Evolutionary conservation across 2,329 filamentous ascomycete genomes (phyloP).

Genomic region (Penicillium sp.): DNA sequence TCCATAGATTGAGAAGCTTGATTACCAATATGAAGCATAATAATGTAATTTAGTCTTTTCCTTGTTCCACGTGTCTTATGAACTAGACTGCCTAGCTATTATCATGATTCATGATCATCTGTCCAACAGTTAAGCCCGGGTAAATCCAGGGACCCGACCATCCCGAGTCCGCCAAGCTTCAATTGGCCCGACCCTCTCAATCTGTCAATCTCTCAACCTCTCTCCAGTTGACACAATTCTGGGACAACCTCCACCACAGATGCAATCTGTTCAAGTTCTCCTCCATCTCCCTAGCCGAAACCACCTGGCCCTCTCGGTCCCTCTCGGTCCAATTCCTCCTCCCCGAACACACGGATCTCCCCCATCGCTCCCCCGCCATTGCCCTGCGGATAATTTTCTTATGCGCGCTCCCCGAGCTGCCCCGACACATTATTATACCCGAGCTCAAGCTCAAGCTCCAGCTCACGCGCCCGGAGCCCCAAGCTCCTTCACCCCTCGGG

Average conservation of each 20-base stretch:
- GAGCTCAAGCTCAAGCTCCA: conserved; percentile 13
- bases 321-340: conserved; percentile 15
- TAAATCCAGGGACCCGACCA: conserved; percentile 16
- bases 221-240: background rate
- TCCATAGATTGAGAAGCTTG: background rate
- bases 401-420: conserved; percentile 13
- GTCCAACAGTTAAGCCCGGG: conserved; percentile 7
- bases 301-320: background rate
- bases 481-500: conserved; percentile 9
- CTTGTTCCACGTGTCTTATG: background rate
- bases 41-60: background rate
- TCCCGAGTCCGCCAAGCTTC: background rate
- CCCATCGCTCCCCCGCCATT: conserved; percentile 1
- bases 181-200: background rate
- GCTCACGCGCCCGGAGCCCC: background rate
- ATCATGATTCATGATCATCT: too few species aligned
- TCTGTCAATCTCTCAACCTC: too few species aligned
- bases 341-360: background rate
- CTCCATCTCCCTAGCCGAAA: background rate
- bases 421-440: conserved; percentile 27
- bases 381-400: conserved; percentile 25
- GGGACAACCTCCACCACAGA: too few species aligned
- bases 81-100: too few species aligned
- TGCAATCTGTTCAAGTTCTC: background rate
- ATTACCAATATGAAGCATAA: background rate